These are phyloP conservation scores for Hanseniaspora meyeri DNA, from an alignment of 805 yeast genomes.

Conservation along the genomic window DNA sequence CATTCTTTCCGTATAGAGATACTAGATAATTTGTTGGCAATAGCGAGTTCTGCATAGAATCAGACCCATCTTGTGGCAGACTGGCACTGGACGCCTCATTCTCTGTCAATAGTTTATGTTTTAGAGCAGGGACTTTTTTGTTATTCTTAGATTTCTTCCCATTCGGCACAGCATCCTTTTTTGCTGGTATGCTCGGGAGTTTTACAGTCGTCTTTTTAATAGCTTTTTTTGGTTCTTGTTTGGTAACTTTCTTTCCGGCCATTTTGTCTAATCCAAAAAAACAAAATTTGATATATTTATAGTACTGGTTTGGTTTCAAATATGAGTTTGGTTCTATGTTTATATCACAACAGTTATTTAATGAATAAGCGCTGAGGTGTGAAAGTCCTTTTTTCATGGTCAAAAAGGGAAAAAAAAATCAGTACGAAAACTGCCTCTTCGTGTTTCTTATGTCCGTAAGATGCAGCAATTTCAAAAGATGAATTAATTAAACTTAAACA, in stretches of 20 bases:
- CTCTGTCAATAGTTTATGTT: neutral
- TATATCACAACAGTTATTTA: too few species aligned
- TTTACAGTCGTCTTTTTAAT: neutral
- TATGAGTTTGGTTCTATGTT: neutral
- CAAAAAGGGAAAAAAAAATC: neutral
- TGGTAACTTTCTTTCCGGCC: neutral
- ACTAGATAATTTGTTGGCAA: slow-evolving; percentile 87
- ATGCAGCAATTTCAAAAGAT: neutral
- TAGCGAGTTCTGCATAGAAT: slow-evolving; percentile 34
- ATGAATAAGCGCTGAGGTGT: neutral
- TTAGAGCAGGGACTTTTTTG: neutral
- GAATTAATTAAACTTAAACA: too few species aligned
- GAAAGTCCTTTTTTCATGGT: too few species aligned
- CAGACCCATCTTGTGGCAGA: neutral
- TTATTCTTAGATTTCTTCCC: neutral
- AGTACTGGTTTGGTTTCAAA: neutral
- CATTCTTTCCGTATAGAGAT: slow-evolving; percentile 56
- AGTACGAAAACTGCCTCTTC: neutral
- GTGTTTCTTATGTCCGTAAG: neutral
- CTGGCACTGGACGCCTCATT: neutral
- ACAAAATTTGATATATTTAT: too few species aligned
- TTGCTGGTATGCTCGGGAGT: slow-evolving; percentile 3
- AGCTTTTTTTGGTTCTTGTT: neutral
- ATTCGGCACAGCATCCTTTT: neutral
- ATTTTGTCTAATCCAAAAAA: neutral